A percentile compares a stretch with the other conserved stretches of the same genome.
phyloP scores from a whole-genome alignment of 2,329 filamentous ascomycete species.

The Plenodomus biglobosus region DNA sequence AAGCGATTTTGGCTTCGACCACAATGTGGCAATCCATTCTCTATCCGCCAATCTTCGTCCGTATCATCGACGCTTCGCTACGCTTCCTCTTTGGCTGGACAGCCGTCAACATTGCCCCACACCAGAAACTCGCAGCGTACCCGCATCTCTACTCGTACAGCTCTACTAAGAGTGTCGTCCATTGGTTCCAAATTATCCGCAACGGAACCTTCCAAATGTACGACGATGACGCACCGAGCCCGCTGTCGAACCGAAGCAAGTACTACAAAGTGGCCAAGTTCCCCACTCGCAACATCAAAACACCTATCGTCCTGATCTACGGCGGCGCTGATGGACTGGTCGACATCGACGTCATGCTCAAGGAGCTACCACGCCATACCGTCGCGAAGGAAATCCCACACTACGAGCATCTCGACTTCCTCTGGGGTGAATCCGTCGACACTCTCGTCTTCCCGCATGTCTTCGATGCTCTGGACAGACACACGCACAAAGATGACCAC shows the following conservation, averaged over 20 bases:
- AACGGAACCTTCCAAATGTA: constrained; percentile 98
- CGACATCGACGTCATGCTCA: constrained; percentile 89
- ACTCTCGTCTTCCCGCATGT: constrained; percentile 86
- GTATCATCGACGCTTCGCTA: constrained; percentile 79
- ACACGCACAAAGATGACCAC: constrained; percentile 35
- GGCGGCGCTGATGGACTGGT: constrained; percentile 92
- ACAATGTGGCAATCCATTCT: constrained; percentile 97
- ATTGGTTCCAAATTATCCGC: constrained; percentile 99
- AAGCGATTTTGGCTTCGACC: constrained; percentile 86
- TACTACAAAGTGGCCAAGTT: constrained; percentile 98
- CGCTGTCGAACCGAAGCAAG: constrained; percentile 70
- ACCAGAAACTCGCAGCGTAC: constrained; percentile 93
- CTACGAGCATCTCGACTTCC: constrained; percentile 95
- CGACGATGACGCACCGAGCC: constrained; percentile 86
- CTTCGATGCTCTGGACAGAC: constrained; percentile 80
- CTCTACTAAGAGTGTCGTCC: constrained; percentile 93
- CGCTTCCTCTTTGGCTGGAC: constrained; percentile 88
- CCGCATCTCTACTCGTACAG: constrained; percentile 96
- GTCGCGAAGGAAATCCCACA: constrained; percentile 83
- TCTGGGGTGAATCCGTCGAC: constrained; percentile 89
- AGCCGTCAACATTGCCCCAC: constrained; percentile 76
- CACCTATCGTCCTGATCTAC: constrained; percentile 89
- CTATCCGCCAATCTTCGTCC: constrained; percentile 90
- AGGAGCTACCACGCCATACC: constrained; percentile 81
- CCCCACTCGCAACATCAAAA: constrained; percentile 94